Base-by-base conservation (phyloP, 306 rosid genomes). In the Astragalus glycyphyllos region DNA sequence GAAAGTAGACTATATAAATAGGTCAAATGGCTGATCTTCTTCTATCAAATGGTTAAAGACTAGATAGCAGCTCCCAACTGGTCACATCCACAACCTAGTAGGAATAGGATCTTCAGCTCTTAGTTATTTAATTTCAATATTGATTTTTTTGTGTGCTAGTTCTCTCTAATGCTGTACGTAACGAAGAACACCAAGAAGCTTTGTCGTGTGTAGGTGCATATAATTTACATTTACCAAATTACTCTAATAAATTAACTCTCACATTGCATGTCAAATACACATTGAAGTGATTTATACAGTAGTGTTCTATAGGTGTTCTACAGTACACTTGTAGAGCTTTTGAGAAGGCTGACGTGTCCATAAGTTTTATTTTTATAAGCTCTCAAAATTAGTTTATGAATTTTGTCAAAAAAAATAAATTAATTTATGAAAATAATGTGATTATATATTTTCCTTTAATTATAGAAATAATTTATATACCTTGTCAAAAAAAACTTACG, bases 1-100 rank as follows among this genome's bases (percentile, higher is more conserved):
- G 82, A 72, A 50, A 71, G 32, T 42, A 65, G 50, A 62, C 59
- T 47, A 26, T 7, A 51, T 68, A 47, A 57, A 8, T 42, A 40
- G 31, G 58, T 61, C 44, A 61, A 74, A 75, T 63, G 63, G 69
- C 47, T 35, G 76, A 60, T 79, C 73, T 69, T 79, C 73, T 69
- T 48, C 16, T 69, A 54, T 55, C 41, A 32, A 74, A 7, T 7
- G 35, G 65, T 35, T 34, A 35, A 58, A 34, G 8, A 38, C 6
- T 16, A 12, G 55, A 11, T 41, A 58, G 56, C 41, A 37, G 6
- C 53, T 14, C 45, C 45, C 45, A 54, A 45, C 11, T 5, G 47
- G 58, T 31, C 34, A 69, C 48, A 55, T 51, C 12, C 20, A 64
- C 13, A 26, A 26, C 31, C 31, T 26, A 23, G 29, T 63, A 65